Percentiles rank a stretch among this genome's conserved stretches.
phyloP scores from a whole-genome alignment of 108 stramenopile genomes.

The Heterococcus sp. region DNA sequence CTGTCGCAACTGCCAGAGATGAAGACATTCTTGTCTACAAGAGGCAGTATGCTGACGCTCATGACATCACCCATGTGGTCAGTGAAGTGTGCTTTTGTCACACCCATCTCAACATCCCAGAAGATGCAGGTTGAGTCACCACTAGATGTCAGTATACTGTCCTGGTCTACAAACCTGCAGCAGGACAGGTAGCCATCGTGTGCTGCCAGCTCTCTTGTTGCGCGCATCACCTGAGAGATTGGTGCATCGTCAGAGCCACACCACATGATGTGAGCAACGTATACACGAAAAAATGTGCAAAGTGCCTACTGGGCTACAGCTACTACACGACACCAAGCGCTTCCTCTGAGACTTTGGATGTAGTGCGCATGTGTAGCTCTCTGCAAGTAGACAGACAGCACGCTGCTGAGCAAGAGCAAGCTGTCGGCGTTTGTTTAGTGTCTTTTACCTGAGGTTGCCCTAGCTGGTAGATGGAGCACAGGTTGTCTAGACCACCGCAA shows the following conservation, averaged over 20 bases:
- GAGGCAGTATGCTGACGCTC: conserved; percentile 74
- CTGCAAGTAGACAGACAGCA: too few species aligned
- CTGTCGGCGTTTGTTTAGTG: too few species aligned
- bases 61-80: conserved; percentile 96
- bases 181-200: conserved; percentile 97
- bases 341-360: too few species aligned
- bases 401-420: too few species aligned
- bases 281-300: too few species aligned
- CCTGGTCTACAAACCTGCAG: conserved; percentile 86
- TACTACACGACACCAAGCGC: too few species aligned
- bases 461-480: conserved; percentile 93
- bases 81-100: conserved; percentile 63
- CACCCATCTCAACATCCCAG: conserved; percentile 86
- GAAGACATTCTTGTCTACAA: conserved; percentile 76
- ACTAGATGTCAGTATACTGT: conserved; percentile 79
- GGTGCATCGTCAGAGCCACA: too few species aligned
- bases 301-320: too few species aligned
- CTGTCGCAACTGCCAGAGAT: conserved; percentile 90
- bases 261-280: too few species aligned
- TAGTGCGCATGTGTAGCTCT: too few species aligned
- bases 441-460: conserved; percentile 23
- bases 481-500: conserved; percentile 97
- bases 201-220: conserved; percentile 82
- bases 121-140: conserved; percentile 93
- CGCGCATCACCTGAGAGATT: conserved; percentile 60